Evolutionary conservation across 2,329 filamentous ascomycete species (phyloP).

Genomic region (Aspergillus brunneoviolaceus): DNA sequence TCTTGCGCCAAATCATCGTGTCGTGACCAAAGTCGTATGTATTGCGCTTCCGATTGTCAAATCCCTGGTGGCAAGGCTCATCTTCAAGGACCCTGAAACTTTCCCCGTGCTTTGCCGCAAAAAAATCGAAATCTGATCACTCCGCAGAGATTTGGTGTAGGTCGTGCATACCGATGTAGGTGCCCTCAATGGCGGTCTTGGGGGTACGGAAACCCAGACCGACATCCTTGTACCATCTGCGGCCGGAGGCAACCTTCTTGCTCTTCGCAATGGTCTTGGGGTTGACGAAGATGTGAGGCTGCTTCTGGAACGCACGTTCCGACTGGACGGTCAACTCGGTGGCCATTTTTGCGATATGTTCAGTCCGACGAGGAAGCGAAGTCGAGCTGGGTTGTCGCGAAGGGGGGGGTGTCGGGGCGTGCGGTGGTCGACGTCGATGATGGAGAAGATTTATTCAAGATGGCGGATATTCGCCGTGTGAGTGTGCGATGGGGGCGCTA

Average conservation of each 20-base stretch:
- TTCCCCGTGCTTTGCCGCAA: conserved; percentile 13
- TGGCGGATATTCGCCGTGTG: conserved; percentile 40
- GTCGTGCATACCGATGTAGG: conserved; percentile 88
- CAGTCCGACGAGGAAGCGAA: conserved; percentile 45
- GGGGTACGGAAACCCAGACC: conserved; percentile 99
- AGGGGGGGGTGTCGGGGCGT: conserved; percentile 34
- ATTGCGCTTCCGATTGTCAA: neutral
- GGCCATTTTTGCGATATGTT: conserved; percentile 72
- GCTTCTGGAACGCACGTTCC: conserved; percentile 99
- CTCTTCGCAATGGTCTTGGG: conserved; percentile 84
- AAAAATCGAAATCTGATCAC: conserved; percentile 17
- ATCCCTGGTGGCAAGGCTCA: conserved; percentile 13
- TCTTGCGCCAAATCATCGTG: neutral
- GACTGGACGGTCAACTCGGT: conserved; percentile 99
- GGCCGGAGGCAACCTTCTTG: conserved; percentile 82
- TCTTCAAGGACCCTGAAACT: conserved; percentile 15
- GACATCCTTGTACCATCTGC: conserved; percentile 99
- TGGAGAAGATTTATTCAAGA: conserved; percentile 42
- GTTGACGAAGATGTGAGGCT: conserved; percentile 99
- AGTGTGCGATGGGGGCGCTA: conserved; percentile 37
- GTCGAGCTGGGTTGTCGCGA: conserved; percentile 38
- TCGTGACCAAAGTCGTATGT: neutral
- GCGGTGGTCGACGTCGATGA: conserved; percentile 41
- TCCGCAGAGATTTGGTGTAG: conserved; percentile 21
- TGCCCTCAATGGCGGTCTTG: conserved; percentile 97